A percentile compares a stretch with the other conserved stretches of the same genome.
Evolutionary conservation across 2,329 filamentous ascomycete genomes (phyloP).

Genomic region (Pseudocercospora pini-densiflorae): DNA sequence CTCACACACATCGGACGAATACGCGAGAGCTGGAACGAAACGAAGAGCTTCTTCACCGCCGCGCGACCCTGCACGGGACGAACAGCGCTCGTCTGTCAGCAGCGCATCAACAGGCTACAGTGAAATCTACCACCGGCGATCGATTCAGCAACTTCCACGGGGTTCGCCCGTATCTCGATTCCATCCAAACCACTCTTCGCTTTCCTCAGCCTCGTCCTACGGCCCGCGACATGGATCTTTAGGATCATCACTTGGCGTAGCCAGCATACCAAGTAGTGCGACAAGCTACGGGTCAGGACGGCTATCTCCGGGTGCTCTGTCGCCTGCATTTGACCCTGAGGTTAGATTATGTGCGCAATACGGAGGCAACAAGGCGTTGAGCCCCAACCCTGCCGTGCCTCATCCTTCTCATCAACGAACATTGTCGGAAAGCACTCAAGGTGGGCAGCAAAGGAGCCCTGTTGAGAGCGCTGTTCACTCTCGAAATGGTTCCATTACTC

Average conservation of each 20-base stretch:
- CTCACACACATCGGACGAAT: slow-evolving; percentile 46
- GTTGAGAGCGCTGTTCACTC: slow-evolving; percentile 49
- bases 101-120: slow-evolving; percentile 45
- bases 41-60: slow-evolving; percentile 68
- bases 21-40: slow-evolving; percentile 61
- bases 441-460: slow-evolving; percentile 51
- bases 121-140: slow-evolving; percentile 60
- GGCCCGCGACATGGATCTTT: slow-evolving; percentile 66
- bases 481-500: slow-evolving; percentile 55
- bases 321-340: slow-evolving; percentile 61
- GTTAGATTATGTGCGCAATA: slow-evolving; percentile 59
- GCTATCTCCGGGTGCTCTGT: slow-evolving; percentile 64
- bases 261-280: slow-evolving; percentile 66
- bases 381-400: slow-evolving; percentile 49
- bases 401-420: slow-evolving; percentile 45
- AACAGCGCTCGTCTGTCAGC: slow-evolving; percentile 47
- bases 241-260: slow-evolving; percentile 62
- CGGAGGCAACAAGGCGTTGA: slow-evolving; percentile 52
- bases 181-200: slow-evolving; percentile 62
- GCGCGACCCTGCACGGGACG: slow-evolving; percentile 56
- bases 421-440: slow-evolving; percentile 46
- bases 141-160: slow-evolving; percentile 61
- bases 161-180: slow-evolving; percentile 59
- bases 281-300: slow-evolving; percentile 68
- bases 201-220: slow-evolving; percentile 69